Percentiles rank a stretch among this genome's conserved stretches.
Conservation (phyloP, 495 filamentous ascomycete genomes). For the Evernia prunastri region DNA sequence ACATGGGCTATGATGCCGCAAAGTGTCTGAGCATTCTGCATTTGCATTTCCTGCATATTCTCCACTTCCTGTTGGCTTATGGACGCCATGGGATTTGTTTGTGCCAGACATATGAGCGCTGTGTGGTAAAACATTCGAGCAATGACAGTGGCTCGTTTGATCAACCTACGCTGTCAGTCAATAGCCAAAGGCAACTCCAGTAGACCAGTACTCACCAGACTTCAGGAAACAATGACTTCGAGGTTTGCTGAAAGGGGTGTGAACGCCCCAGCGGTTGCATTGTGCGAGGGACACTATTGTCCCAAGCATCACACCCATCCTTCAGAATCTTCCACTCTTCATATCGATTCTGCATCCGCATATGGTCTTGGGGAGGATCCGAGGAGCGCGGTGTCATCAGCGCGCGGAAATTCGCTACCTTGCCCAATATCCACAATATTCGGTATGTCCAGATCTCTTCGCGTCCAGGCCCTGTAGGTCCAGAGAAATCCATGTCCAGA, state of each 20-base stretch:
- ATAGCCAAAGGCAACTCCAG: background rate
- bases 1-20: constrained; percentile 84
- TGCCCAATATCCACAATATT: constrained; percentile 85
- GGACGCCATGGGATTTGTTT: constrained; percentile 59
- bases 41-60: constrained; percentile 63
- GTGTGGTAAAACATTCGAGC: constrained; percentile 91
- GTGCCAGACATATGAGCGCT: constrained; percentile 69
- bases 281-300: constrained; percentile 64
- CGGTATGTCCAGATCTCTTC: constrained; percentile 90
- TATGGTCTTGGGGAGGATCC: constrained; percentile 53
- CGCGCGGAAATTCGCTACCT: constrained; percentile 76
- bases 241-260: constrained; percentile 57
- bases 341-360: constrained; percentile 55
- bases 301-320: constrained; percentile 73
- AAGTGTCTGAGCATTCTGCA: constrained; percentile 68
- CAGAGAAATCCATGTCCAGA: constrained; percentile 70
- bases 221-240: constrained; percentile 75
- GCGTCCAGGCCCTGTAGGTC: constrained; percentile 42
- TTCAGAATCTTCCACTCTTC: constrained; percentile 74
- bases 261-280: constrained; percentile 83
- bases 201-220: constrained; percentile 59
- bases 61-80: constrained; percentile 43
- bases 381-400: constrained; percentile 51
- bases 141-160: constrained; percentile 72
- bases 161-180: constrained; percentile 49